Conservation (phyloP, 495 filamentous ascomycete species). For the Xylaria sp. region DNA sequence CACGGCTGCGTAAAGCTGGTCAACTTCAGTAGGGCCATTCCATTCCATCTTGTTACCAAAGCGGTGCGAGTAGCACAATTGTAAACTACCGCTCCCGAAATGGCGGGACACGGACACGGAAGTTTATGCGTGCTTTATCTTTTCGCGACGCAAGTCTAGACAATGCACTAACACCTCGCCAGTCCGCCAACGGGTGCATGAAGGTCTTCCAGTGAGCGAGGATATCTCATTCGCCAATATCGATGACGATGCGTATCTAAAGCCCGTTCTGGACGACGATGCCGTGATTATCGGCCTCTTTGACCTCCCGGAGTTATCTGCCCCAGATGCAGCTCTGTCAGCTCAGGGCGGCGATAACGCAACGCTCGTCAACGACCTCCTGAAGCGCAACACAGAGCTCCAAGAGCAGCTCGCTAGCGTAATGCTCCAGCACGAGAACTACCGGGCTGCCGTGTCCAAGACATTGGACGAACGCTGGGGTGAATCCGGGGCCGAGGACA, state of each 20-base stretch:
- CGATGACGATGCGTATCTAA: constrained; percentile 76
- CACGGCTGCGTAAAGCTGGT: constrained; percentile 82
- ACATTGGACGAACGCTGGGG: constrained; percentile 76
- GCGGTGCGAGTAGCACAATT: too few relatives aligned
- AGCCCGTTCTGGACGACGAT: constrained; percentile 89
- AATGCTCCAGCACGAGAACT: constrained; percentile 72
- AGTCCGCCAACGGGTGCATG: constrained; percentile 53
- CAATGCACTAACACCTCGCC: constrained; percentile 18
- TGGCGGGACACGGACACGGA: not conserved
- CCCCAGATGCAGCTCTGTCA: constrained; percentile 37
- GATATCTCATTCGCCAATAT: constrained; percentile 66
- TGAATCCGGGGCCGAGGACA: constrained; percentile 51
- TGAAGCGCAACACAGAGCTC: constrained; percentile 67
- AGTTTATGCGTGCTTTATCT: not conserved
- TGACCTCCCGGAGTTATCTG: constrained; percentile 63
- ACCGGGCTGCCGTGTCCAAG: constrained; percentile 69
- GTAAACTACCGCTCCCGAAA: not conserved
- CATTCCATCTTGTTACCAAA: constrained; percentile 1
- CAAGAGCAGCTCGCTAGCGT: constrained; percentile 71
- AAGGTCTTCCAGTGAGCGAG: constrained; percentile 57
- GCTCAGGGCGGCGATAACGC: constrained; percentile 52
- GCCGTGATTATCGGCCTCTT: constrained; percentile 84
- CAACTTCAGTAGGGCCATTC: constrained; percentile 67
- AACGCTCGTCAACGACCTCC: constrained; percentile 50
- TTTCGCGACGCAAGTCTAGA: not conserved